These are phyloP conservation scores for Trametes cingulata DNA, from an alignment of 768 basidiomycete genomes.

Conservation along the genomic window DNA sequence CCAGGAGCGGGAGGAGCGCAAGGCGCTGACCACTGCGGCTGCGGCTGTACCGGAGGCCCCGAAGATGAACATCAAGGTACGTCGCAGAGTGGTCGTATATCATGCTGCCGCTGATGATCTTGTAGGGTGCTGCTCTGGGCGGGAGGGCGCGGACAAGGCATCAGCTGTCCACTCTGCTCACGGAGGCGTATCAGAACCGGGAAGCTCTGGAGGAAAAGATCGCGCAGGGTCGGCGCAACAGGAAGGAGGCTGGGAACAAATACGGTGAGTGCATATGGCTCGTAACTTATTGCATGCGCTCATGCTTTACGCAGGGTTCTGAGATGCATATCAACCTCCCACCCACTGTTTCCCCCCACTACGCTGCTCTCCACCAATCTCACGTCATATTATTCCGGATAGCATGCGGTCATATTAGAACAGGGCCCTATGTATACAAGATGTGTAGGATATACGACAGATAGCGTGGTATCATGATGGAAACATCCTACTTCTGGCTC, in stretches of 20 bases:
- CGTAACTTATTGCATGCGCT: background rate
- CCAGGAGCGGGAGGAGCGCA: conserved; percentile 73
- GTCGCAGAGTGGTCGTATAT: conserved; percentile 23
- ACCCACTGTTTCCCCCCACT: background rate
- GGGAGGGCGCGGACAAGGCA: conserved; percentile 71
- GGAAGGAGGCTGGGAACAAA: conserved; percentile 91
- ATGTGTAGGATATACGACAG: conserved; percentile 22
- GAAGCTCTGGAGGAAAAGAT: conserved; percentile 83
- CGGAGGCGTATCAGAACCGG: conserved; percentile 81
- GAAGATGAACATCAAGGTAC: conserved; percentile 80
- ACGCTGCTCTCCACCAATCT: background rate
- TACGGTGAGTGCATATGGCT: conserved; percentile 56
- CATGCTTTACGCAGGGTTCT: conserved; percentile 18
- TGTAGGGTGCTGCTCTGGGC: conserved; percentile 71
- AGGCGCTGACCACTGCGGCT: conserved; percentile 68
- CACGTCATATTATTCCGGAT: conserved; percentile 12
- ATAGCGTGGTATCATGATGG: conserved; percentile 8
- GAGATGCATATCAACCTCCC: background rate
- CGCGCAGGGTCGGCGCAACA: conserved; percentile 77
- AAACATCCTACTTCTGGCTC: conserved; percentile 27
- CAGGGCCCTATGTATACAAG: conserved; percentile 25
- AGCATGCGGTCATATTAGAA: conserved; percentile 20
- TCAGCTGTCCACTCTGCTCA: conserved; percentile 78
- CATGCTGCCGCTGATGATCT: background rate
- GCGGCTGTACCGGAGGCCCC: conserved; percentile 58